Evolutionary conservation across 1,284 basidiomycete species (phyloP).

Genomic region (Leccinum pseudoinsigne): DNA sequence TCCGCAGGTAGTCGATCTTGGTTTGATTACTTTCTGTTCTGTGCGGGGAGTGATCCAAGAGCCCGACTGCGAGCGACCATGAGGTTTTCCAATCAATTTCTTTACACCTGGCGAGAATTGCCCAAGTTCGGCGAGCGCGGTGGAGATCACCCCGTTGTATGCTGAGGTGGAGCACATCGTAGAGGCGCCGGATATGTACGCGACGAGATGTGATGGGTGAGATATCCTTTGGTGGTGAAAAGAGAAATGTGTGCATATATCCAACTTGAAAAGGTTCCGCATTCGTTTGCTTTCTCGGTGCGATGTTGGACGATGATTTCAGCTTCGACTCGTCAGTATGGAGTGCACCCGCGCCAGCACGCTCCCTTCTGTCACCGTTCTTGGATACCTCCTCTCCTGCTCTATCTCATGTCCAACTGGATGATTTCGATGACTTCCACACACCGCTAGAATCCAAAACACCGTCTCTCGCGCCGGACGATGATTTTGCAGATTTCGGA

Average conservation of each 20-base stretch:
- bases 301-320: conserved; percentile 68
- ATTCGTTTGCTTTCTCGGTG: conserved; percentile 16
- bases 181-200: conserved; percentile 69
- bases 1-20: conserved; percentile 61
- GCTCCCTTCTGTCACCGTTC: conserved; percentile 32
- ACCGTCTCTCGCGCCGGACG: conserved; percentile 48
- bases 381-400: conserved; percentile 27
- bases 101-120: conserved; percentile 79
- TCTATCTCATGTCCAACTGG: conserved; percentile 52
- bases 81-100: conserved; percentile 77
- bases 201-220: conserved; percentile 54
- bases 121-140: conserved; percentile 76
- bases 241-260: conserved; percentile 47
- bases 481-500: conserved; percentile 86
- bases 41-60: conserved; percentile 45
- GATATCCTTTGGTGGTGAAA: conserved; percentile 50
- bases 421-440: conserved; percentile 70
- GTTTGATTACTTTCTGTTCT: conserved; percentile 33
- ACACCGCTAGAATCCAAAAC: conserved; percentile 48
- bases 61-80: conserved; percentile 71
- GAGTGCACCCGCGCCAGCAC: conserved; percentile 49
- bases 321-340: conserved; percentile 72
- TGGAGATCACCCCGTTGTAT: conserved; percentile 67
- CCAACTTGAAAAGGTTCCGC: background rate
- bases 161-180: conserved; percentile 73